phyloP scores from a whole-genome alignment of 108 stramenopile species.

The Nannochloropsis salina region DNA sequence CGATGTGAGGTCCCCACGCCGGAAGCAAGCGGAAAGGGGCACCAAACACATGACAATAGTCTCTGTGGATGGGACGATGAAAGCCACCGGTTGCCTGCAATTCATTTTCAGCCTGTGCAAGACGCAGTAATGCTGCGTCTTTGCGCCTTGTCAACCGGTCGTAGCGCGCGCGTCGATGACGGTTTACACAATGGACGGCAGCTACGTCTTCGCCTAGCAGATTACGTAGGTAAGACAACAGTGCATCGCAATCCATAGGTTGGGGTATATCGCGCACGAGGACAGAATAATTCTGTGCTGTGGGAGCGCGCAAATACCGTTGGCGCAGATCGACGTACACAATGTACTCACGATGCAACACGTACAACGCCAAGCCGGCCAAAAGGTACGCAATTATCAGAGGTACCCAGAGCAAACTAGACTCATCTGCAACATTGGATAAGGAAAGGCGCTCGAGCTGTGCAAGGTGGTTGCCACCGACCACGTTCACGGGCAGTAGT shows the following conservation, averaged over 20 bases:
- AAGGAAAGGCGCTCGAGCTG: slow-evolving; percentile 6
- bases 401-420: background rate
- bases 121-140: background rate
- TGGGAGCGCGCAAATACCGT: background rate
- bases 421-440: background rate
- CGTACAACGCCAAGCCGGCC: background rate
- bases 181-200: background rate
- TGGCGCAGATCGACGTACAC: slow-evolving; percentile 5
- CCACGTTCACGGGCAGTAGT: background rate
- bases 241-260: background rate
- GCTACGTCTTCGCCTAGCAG: background rate
- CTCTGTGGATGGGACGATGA: background rate
- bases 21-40: background rate
- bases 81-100: background rate
- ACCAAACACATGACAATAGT: background rate
- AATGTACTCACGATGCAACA: background rate
- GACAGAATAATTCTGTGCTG: background rate
- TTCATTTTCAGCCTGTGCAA: background rate
- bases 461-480: background rate
- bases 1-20: background rate
- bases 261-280: background rate
- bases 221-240: background rate
- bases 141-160: background rate
- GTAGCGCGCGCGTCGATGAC: background rate
- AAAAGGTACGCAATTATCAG: background rate